These are phyloP conservation scores for Suhomyces pyralidae DNA, from an alignment of 805 yeast genomes.

Conservation along the genomic window DNA sequence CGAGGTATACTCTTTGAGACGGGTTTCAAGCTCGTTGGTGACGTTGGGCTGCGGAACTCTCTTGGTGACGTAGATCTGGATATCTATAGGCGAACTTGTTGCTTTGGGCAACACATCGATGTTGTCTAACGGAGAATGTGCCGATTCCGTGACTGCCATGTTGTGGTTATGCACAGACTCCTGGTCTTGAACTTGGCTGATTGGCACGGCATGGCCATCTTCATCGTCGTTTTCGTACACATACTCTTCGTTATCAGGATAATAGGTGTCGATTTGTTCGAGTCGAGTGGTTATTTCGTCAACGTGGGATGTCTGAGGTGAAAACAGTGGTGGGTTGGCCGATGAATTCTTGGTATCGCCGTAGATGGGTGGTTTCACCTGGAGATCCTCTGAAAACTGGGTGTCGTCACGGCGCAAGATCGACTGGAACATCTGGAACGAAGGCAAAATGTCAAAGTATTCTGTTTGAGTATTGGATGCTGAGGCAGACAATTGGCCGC, in stretches of 20 bases:
- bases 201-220: slow-evolving; percentile 3
- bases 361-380: slow-evolving; percentile 35
- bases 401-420: slow-evolving; percentile 41
- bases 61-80: slow-evolving; percentile 53
- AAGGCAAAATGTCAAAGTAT: slow-evolving; percentile 59
- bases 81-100: slow-evolving; percentile 41
- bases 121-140: slow-evolving; percentile 50
- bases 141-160: slow-evolving; percentile 21
- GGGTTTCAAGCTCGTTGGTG: slow-evolving; percentile 42
- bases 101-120: slow-evolving; percentile 47
- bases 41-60: slow-evolving; percentile 45
- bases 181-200: neutral
- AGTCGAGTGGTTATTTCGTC: neutral
- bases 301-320: slow-evolving; percentile 9
- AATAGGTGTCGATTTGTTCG: neutral
- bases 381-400: slow-evolving; percentile 35
- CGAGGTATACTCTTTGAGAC: slow-evolving; percentile 41
- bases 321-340: slow-evolving; percentile 25
- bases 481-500: slow-evolving; percentile 14
- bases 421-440: slow-evolving; percentile 65
- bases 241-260: slow-evolving; percentile 5
- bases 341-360: slow-evolving; percentile 30
- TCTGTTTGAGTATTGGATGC: slow-evolving; percentile 32
- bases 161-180: slow-evolving; percentile 11
- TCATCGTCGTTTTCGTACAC: slow-evolving; percentile 3